Evolutionary conservation across 768 basidiomycete species (phyloP), one percentile per base, ranked within the genome.

Genomic region (Zangia roseola): DNA sequence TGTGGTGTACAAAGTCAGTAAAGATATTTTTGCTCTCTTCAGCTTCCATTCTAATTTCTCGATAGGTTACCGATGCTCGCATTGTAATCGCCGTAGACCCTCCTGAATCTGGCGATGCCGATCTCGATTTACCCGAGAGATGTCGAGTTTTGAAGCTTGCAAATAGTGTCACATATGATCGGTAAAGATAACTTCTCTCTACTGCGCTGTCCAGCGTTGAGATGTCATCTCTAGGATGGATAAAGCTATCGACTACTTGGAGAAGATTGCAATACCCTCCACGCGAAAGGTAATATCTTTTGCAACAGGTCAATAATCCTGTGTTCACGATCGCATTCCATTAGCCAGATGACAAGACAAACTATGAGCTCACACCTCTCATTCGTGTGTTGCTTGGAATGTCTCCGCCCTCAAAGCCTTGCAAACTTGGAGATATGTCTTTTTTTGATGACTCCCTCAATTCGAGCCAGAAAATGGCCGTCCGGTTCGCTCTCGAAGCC

Each of bases 81-180:
- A 86, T 97, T 40, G 81, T 91, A 10, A 76, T 97, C 33, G 91
- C 93, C 5, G 70, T 92, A 16, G 84, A 90, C 59, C 65, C 78
- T 12, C 75, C 80, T 14, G 84, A 87, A 42, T 72, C 76, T 2
- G 71, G 69, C 26, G 74, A 76, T 41, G 78, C 82, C 38, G 87
- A 90, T 41, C 70, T 90, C 12, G 88, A 92, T 58, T 64, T 97
- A 0, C 91, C 93, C 6, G 92, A 94, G 59, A 77, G 88, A 42
- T 91, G 92, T 68, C 77, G 90, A 16, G 71, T 94, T 43, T 64
- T 97, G 43, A 97, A 97, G 62, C 75, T 95, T 2, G 93, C 93
- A 12, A 97, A 97, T 58, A 92, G 85, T 46, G 83, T 91, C 14
- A 98, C 94, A 1, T 94, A 89, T 63, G 91, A 94, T 58, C 79